phyloP scores from a whole-genome alignment of 179 eudicot genomes.

The Dionaea muscipula region DNA sequence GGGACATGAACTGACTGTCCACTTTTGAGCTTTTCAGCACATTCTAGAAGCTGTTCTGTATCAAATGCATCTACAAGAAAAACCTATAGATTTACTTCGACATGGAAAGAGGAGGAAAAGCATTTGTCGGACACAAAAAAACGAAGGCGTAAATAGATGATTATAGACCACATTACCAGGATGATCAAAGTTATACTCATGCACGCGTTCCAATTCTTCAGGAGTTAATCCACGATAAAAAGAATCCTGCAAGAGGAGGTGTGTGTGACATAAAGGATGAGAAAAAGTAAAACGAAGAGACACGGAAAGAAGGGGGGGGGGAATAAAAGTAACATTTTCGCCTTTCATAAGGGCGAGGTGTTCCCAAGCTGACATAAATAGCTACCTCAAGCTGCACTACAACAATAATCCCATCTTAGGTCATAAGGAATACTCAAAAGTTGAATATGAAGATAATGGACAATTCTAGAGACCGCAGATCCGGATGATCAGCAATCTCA shows the following conservation, averaged over 20 bases:
- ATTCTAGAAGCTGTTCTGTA: conserved; percentile 89
- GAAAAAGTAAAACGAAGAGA: not conserved
- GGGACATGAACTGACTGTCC: conserved; percentile 81
- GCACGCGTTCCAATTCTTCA: conserved; percentile 58
- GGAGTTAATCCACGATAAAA: conserved; percentile 72
- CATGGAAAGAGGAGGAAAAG: not conserved
- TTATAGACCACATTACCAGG: conserved; percentile 40
- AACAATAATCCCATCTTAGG: no score
- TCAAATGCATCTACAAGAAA: conserved; percentile 78
- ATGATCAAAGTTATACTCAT: conserved; percentile 87
- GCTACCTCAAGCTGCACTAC: no score
- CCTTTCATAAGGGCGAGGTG: no score
- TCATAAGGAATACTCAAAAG: no score
- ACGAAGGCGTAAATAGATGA: conserved; percentile 3
- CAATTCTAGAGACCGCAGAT: no score
- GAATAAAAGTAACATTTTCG: no score
- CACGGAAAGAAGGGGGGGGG: not conserved
- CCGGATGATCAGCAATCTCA: no score
- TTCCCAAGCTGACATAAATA: no score
- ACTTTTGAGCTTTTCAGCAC: conserved; percentile 47
- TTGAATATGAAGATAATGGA: no score
- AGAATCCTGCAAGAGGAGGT: conserved; percentile 43
- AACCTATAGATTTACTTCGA: not conserved
- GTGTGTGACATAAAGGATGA: not conserved
- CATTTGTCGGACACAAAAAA: not conserved